A percentile compares a stretch with the other conserved stretches of the same genome.
Evolutionary conservation across 73 alveolate species (phyloP).

Genomic region (Paramecium pentaurelia): DNA sequence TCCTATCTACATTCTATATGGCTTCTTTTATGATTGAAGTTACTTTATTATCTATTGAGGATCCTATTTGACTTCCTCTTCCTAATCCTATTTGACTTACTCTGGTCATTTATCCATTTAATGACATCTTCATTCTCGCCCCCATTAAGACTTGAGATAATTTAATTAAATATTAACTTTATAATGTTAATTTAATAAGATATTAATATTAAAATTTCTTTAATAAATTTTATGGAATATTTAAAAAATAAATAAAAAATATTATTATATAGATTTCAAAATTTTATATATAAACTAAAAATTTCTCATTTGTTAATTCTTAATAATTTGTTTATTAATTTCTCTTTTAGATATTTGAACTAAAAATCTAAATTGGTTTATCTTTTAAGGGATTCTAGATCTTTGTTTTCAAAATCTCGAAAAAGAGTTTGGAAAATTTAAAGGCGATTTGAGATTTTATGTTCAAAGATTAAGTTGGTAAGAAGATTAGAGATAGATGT

Average conservation of each 20-base stretch:
- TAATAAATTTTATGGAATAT: not conserved
- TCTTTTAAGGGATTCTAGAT: not conserved
- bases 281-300: not conserved
- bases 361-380: not conserved
- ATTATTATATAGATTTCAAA: not conserved
- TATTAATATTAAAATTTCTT: not conserved
- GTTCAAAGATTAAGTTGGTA: not conserved
- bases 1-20: not conserved
- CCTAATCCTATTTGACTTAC: not conserved
- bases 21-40: not conserved
- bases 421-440: not conserved
- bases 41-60: not conserved
- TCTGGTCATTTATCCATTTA: not conserved
- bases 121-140: not conserved
- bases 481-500: not conserved
- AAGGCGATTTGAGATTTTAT: not conserved
- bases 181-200: not conserved
- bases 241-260: not conserved
- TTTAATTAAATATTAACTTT: not conserved
- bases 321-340: not conserved
- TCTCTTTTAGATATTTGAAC: not conserved
- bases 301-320: not conserved
- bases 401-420: not conserved
- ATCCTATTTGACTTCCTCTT: not conserved
- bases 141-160: not conserved